These are phyloP conservation scores for Yamadazyma takamatsuzukensis DNA, from an alignment of 805 yeast genomes.

Conservation along the genomic window DNA sequence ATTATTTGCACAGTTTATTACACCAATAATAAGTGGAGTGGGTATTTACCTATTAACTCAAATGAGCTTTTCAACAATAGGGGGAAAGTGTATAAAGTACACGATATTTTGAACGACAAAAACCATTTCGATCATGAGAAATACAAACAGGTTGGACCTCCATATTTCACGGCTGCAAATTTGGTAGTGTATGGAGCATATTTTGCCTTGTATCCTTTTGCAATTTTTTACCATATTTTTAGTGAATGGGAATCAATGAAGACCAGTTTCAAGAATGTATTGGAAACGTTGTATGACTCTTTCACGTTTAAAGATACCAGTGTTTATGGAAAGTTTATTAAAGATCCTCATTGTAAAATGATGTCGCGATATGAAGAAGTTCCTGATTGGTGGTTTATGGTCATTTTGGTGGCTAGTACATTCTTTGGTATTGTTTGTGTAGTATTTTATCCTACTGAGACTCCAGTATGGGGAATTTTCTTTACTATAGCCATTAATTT, in stretches of 20 bases:
- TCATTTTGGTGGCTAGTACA: conserved; percentile 44
- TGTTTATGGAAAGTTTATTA: conserved; percentile 20
- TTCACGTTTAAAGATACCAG: conserved; percentile 15
- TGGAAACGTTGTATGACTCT: conserved; percentile 18
- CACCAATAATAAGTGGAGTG: conserved; percentile 48
- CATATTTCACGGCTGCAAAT: conserved; percentile 62
- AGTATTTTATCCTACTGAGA: conserved; percentile 46
- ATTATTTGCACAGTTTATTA: conserved; percentile 36
- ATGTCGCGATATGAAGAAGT: conserved; percentile 62
- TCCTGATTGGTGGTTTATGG: conserved; percentile 69
- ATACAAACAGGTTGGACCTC: conserved; percentile 58
- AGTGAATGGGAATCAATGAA: conserved; percentile 44
- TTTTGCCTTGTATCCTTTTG: conserved; percentile 55
- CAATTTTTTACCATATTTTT: conserved; percentile 45
- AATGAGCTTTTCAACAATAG: conserved; percentile 49
- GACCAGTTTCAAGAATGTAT: conserved; percentile 33
- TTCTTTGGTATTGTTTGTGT: conserved; percentile 43
- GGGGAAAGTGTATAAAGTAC: conserved; percentile 46
- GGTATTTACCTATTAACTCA: conserved; percentile 50
- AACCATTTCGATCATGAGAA: conserved; percentile 43
- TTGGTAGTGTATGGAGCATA: conserved; percentile 55
- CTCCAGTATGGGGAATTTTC: conserved; percentile 62
- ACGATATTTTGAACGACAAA: conserved; percentile 40
- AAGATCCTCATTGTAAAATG: conserved; percentile 57
- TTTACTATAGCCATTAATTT: conserved; percentile 54